Conservation (phyloP, 495 filamentous ascomycete species). For the Mytilinidion resinicola region DNA sequence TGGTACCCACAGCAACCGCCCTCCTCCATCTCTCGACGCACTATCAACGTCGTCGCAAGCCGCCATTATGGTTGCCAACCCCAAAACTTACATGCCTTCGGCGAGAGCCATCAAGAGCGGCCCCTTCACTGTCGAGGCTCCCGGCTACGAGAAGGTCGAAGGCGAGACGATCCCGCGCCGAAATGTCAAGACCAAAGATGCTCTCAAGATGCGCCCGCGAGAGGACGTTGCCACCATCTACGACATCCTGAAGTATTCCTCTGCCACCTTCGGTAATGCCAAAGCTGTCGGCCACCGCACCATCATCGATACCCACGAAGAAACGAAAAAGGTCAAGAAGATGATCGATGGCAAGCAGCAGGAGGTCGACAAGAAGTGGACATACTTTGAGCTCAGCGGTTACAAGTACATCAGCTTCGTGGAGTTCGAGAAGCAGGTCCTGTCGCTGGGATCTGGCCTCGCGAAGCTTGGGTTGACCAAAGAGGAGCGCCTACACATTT, state of each 20-base stretch:
- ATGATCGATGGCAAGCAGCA: slow-evolving; percentile 80
- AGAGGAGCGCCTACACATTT: slow-evolving; percentile 75
- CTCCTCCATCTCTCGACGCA: slow-evolving; percentile 9
- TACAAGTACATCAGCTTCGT: slow-evolving; percentile 84
- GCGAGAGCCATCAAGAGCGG: slow-evolving; percentile 57
- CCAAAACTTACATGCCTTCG: slow-evolving; percentile 46
- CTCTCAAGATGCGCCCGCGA: slow-evolving; percentile 57
- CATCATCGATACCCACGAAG: slow-evolving; percentile 77
- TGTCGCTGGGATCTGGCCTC: slow-evolving; percentile 65
- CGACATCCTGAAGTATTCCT: slow-evolving; percentile 74
- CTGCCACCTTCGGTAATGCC: slow-evolving; percentile 78
- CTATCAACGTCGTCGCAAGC: background rate
- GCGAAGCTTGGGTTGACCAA: slow-evolving; percentile 72
- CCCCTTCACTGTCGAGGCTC: slow-evolving; percentile 75
- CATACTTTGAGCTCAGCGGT: slow-evolving; percentile 83
- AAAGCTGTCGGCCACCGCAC: slow-evolving; percentile 77
- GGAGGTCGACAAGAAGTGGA: slow-evolving; percentile 94
- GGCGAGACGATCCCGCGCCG: slow-evolving; percentile 91
- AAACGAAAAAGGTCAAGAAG: slow-evolving; percentile 97
- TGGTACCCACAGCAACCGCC: background rate
- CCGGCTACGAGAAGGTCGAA: slow-evolving; percentile 61
- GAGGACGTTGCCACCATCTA: slow-evolving; percentile 75
- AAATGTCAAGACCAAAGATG: slow-evolving; percentile 63
- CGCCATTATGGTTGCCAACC: slow-evolving; percentile 30
- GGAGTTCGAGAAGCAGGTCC: slow-evolving; percentile 73